These are phyloP conservation scores for Porodaedalea pini DNA, from an alignment of 1,284 basidiomycete genomes.

Conservation along the genomic window DNA sequence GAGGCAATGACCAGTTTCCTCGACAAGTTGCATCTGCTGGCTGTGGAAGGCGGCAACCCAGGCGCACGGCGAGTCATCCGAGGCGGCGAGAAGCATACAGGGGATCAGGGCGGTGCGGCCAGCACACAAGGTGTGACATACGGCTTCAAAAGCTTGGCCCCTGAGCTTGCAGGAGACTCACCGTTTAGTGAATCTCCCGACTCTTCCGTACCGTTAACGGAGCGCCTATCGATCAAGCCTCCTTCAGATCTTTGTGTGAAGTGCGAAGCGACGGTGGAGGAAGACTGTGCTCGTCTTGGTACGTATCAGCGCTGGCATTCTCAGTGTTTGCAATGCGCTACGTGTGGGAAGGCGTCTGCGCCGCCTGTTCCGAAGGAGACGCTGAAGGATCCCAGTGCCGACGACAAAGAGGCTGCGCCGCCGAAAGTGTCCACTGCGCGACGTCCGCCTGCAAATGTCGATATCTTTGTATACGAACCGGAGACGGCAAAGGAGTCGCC, in stretches of 20 bases:
- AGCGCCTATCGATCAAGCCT: constrained; percentile 56
- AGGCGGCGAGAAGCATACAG: constrained; percentile 53
- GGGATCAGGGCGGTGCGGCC: constrained; percentile 37
- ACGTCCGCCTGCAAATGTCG: constrained; percentile 75
- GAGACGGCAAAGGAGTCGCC: constrained; percentile 60
- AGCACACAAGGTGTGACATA: constrained; percentile 82
- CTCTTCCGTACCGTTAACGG: constrained; percentile 40
- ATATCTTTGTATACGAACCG: constrained; percentile 70
- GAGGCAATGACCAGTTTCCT: constrained; percentile 89
- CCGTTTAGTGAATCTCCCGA: constrained; percentile 54
- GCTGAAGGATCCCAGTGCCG: constrained; percentile 36
- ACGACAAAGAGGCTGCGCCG: constrained; percentile 43
- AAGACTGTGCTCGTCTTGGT: constrained; percentile 92
- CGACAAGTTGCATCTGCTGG: constrained; percentile 87
- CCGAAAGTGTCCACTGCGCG: constrained; percentile 62
- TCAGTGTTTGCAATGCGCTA: constrained; percentile 80
- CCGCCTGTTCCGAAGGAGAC: constrained; percentile 54
- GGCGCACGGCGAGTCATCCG: constrained; percentile 67
- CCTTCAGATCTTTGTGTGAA: constrained; percentile 89
- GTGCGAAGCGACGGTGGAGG: constrained; percentile 90
- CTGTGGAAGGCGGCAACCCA: constrained; percentile 84
- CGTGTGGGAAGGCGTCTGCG: constrained; percentile 78
- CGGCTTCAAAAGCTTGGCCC: constrained; percentile 85
- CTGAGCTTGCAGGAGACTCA: constrained; percentile 84
- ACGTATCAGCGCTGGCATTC: constrained; percentile 97